These are phyloP conservation scores for Aspergillus eucalypticola DNA, from an alignment of 2,329 filamentous ascomycete genomes.

Conservation along the genomic window DNA sequence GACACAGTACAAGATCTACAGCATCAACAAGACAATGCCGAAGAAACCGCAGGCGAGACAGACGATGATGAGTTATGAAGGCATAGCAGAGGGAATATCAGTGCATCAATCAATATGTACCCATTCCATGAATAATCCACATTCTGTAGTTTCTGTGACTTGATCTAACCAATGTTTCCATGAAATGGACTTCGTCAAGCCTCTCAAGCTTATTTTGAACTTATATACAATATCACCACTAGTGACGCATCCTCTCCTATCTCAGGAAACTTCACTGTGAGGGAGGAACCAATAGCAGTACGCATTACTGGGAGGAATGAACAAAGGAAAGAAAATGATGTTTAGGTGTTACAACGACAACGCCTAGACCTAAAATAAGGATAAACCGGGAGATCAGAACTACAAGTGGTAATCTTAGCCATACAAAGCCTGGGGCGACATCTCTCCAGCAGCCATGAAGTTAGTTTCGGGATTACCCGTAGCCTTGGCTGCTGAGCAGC, in stretches of 20 bases:
- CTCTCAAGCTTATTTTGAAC: slow-evolving; percentile 27
- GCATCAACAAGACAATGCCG: slow-evolving; percentile 18
- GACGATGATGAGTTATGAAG: slow-evolving; percentile 46
- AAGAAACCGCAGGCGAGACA: slow-evolving; percentile 37
- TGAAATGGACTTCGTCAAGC: slow-evolving; percentile 6
- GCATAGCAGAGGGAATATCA: not conserved
- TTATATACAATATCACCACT: slow-evolving; percentile 40
- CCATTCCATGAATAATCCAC: not conserved
- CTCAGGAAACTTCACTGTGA: slow-evolving; percentile 23
- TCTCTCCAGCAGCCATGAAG: slow-evolving; percentile 70
- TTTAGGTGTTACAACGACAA: slow-evolving; percentile 40
- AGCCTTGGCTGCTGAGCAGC: slow-evolving; percentile 91
- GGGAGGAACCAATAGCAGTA: slow-evolving; percentile 22
- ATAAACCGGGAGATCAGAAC: slow-evolving; percentile 23
- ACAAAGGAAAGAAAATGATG: slow-evolving; percentile 26
- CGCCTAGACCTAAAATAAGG: slow-evolving; percentile 36
- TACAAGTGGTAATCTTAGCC: slow-evolving; percentile 28
- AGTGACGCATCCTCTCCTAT: slow-evolving; percentile 25
- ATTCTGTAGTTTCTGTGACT: not conserved
- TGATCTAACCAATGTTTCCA: not conserved
- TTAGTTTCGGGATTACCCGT: slow-evolving; percentile 75
- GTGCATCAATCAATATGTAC: not conserved
- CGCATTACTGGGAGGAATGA: slow-evolving; percentile 15
- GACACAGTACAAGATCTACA: not conserved
- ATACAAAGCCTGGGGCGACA: slow-evolving; percentile 43